Evolutionary conservation across 192 early-diverging fungal species (phyloP).

Genomic region (Coemansia sp.): DNA sequence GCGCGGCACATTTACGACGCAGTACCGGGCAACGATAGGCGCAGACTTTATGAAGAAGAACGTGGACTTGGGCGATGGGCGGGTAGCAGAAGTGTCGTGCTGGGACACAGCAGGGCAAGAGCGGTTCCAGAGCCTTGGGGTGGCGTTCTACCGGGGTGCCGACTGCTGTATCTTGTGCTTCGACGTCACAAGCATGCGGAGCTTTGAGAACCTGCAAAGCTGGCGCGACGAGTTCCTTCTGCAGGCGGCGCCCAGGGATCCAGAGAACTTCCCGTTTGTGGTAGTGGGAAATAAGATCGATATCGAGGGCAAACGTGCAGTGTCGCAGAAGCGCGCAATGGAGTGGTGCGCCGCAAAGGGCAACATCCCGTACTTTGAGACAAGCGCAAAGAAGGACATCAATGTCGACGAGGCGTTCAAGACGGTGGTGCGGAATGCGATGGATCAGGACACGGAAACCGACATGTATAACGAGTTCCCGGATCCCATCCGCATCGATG

Average conservation of each 20-base stretch:
- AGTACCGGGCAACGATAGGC: slow-evolving; percentile 99
- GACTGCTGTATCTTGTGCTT: slow-evolving; percentile 98
- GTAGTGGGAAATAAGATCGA: slow-evolving; percentile 99
- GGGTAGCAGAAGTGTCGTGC: slow-evolving; percentile 93
- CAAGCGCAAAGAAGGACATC: slow-evolving; percentile 96
- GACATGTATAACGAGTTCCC: slow-evolving; percentile 71
- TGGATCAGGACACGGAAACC: slow-evolving; percentile 87
- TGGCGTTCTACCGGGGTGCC: slow-evolving; percentile 98
- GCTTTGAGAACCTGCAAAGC: slow-evolving; percentile 94
- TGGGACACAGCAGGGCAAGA: slow-evolving; percentile 99
- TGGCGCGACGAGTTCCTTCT: slow-evolving; percentile 99
- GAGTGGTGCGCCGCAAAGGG: slow-evolving; percentile 97
- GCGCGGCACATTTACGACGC: slow-evolving; percentile 92
- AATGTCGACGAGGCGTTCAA: slow-evolving; percentile 98
- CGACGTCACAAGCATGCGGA: slow-evolving; percentile 94
- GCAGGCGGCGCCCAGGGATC: slow-evolving; percentile 90
- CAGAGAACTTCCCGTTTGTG: slow-evolving; percentile 99
- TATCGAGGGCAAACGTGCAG: slow-evolving; percentile 87
- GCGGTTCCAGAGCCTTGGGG: slow-evolving; percentile 96
- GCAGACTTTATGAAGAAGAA: slow-evolving; percentile 99
- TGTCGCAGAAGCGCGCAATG: slow-evolving; percentile 94
- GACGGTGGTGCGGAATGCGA: slow-evolving; percentile 91
- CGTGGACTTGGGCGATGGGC: slow-evolving; percentile 85
- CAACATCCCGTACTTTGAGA: slow-evolving; percentile 98
- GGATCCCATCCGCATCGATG: slow-evolving; percentile 88